These are phyloP conservation scores for Ustilago nuda DNA, from an alignment of 1,284 basidiomycete genomes.

Conservation along the genomic window DNA sequence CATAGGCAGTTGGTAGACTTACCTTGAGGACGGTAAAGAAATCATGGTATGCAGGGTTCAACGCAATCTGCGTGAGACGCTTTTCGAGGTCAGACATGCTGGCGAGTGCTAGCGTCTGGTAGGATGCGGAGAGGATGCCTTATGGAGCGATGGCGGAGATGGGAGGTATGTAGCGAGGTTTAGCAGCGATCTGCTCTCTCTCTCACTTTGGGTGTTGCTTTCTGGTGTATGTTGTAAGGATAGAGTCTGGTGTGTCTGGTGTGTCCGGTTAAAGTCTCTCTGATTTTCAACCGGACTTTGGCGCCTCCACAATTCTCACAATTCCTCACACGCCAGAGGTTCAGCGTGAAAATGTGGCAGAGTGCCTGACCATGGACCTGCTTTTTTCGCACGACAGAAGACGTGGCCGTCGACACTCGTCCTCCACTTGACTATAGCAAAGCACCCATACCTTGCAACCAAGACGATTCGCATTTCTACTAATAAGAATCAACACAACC, in stretches of 20 bases:
- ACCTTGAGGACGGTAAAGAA: slow-evolving; percentile 89
- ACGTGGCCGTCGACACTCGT: too few relatives aligned
- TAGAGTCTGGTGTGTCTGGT: not conserved
- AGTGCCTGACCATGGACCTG: not conserved
- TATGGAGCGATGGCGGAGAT: too few relatives aligned
- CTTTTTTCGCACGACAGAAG: not conserved
- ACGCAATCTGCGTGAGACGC: slow-evolving; percentile 59
- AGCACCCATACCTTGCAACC: not conserved
- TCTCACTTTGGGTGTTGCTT: too few relatives aligned
- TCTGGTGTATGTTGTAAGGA: not conserved
- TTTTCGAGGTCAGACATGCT: slow-evolving; percentile 45
- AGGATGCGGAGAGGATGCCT: too few relatives aligned
- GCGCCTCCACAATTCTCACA: slow-evolving; percentile 7
- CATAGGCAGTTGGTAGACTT: not conserved
- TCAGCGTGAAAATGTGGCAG: slow-evolving; percentile 12
- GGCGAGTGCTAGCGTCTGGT: not conserved
- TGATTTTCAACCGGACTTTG: not conserved
- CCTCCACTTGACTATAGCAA: not conserved
- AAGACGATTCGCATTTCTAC: slow-evolving; percentile 1
- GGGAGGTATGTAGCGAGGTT: too few relatives aligned
- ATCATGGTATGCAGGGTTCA: slow-evolving; percentile 83
- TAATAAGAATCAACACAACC: slow-evolving; percentile 1
- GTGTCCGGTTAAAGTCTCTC: slow-evolving; percentile 6
- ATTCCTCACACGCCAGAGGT: not conserved
- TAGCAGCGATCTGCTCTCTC: too few relatives aligned